Evolutionary conservation across 2,329 filamentous ascomycete species (phyloP).

Genomic region (Alternaria sp.): DNA sequence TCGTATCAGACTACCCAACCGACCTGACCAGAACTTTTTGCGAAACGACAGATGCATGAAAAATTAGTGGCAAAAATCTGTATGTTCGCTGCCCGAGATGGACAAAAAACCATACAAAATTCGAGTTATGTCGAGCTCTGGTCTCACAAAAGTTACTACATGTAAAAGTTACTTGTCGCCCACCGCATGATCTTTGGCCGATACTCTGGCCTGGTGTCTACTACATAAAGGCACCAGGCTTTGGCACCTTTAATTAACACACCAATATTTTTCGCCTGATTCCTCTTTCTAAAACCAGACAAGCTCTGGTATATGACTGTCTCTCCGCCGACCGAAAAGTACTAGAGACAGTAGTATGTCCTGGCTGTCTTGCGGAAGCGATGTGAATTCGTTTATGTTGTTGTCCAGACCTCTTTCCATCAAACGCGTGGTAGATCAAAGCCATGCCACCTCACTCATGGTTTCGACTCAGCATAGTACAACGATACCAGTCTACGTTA

Average conservation of each 20-base stretch:
- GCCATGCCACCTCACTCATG: not conserved
- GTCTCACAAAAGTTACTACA: too few relatives aligned
- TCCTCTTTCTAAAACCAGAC: not conserved
- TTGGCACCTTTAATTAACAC: not conserved
- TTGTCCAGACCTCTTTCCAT: accelerated
- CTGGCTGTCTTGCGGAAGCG: accelerated
- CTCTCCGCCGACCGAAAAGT: not conserved
- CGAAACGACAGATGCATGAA: too few relatives aligned
- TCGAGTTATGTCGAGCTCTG: not conserved
- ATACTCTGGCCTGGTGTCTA: not conserved
- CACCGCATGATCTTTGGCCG: too few relatives aligned
- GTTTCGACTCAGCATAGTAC: not conserved
- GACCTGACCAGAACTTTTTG: too few relatives aligned
- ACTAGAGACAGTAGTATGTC: not conserved
- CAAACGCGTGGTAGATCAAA: not conserved
- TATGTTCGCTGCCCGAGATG: too few relatives aligned
- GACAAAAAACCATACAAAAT: too few relatives aligned
- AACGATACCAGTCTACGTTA: not conserved
- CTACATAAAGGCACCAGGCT: not conserved
- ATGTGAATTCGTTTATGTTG: accelerated
- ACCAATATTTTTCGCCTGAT: accelerated
- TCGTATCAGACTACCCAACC: not conserved
- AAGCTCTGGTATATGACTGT: too few relatives aligned
- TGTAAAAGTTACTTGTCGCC: too few relatives aligned
- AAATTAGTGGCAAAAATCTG: too few relatives aligned